Percentiles rank a stretch among this genome's conserved stretches.
phyloP scores from a whole-genome alignment of 768 basidiomycete genomes.

The Auricularia heimuer region DNA sequence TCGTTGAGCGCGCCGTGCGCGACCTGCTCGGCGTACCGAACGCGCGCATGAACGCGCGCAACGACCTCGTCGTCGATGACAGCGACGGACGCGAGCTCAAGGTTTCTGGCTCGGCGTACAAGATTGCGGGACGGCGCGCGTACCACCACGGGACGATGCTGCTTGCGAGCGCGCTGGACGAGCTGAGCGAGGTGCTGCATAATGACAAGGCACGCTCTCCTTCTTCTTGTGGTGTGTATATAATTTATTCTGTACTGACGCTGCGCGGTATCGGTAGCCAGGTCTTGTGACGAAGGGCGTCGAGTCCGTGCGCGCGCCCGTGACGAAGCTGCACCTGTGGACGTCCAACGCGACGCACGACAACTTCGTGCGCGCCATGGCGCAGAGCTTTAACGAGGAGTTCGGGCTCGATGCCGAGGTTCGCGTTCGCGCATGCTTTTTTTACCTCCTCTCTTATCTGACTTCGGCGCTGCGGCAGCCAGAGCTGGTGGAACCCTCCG shows the following conservation, averaged over 20 bases:
- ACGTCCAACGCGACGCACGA: conserved; percentile 49
- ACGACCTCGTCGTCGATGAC: conserved; percentile 77
- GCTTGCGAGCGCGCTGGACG: conserved; percentile 65
- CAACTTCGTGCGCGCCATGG: conserved; percentile 57
- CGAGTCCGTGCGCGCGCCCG: conserved; percentile 85
- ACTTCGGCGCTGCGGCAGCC: conserved; percentile 21
- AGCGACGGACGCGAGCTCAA: conserved; percentile 37
- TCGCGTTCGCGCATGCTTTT: background rate
- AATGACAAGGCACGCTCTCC: conserved; percentile 45
- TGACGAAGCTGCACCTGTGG: conserved; percentile 66
- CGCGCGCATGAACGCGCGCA: conserved; percentile 77
- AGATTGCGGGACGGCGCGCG: conserved; percentile 79
- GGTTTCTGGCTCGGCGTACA: conserved; percentile 98
- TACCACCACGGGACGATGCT: conserved; percentile 99
- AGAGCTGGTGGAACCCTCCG: no score
- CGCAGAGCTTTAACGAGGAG: conserved; percentile 53
- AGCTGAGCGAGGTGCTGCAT: conserved; percentile 63
- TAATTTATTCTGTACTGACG: background rate
- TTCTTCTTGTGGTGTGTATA: background rate
- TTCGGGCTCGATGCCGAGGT: conserved; percentile 36
- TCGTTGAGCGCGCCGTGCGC: conserved; percentile 69
- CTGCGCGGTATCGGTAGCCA: conserved; percentile 33
- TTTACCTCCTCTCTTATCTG: background rate
- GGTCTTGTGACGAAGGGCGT: conserved; percentile 79
- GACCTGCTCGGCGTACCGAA: conserved; percentile 50